Conservation (phyloP, 1,139 yeast genomes). For the Protomyces gravidus region DNA sequence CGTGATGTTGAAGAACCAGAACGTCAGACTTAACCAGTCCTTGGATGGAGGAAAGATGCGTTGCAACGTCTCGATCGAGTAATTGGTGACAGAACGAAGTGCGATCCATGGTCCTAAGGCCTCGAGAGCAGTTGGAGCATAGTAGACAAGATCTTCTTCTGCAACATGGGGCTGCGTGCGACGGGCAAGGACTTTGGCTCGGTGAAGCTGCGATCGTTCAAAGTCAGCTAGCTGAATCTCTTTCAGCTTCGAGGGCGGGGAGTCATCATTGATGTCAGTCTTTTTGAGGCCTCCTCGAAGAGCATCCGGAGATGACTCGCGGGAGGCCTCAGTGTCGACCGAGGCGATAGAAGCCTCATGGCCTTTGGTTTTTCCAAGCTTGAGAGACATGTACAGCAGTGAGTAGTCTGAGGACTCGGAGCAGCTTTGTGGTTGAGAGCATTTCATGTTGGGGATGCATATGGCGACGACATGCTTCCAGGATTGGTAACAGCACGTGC, state of each 20-base stretch:
- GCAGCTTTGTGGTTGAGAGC: too few relatives aligned
- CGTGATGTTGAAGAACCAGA: background rate
- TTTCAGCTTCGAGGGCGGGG: background rate
- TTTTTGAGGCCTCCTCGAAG: background rate
- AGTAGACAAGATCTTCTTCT: background rate
- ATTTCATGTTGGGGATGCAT: too few relatives aligned
- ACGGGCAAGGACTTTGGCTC: background rate
- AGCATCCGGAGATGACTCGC: background rate
- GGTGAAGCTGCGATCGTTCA: constrained; percentile 11
- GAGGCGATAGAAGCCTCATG: too few relatives aligned
- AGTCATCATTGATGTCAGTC: background rate
- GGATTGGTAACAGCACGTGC: too few relatives aligned
- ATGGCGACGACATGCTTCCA: too few relatives aligned
- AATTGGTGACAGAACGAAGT: background rate
- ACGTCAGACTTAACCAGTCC: background rate
- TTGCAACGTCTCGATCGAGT: background rate
- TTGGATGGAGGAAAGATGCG: background rate
- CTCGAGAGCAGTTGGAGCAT: background rate
- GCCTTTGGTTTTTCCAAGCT: too few relatives aligned
- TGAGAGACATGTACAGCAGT: too few relatives aligned
- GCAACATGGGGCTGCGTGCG: background rate
- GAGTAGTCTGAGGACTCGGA: too few relatives aligned
- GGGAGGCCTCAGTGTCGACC: background rate
- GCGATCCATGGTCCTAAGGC: background rate
- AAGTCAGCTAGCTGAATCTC: constrained; percentile 15